Conservation (phyloP, 1,139 yeast genomes). For the Candida sp. region DNA sequence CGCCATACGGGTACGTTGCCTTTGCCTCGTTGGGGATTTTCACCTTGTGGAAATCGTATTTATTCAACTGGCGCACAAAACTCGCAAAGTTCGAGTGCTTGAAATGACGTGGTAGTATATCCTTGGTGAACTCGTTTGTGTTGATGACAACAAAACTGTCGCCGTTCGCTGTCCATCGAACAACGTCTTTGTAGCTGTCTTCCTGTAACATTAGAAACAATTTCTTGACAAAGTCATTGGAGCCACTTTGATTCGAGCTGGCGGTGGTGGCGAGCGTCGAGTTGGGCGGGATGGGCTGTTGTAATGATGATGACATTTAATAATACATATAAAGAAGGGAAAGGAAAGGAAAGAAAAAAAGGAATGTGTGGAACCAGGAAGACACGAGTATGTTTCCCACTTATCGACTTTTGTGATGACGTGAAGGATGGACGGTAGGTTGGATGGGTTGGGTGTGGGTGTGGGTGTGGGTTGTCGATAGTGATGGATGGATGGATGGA, state of each 20-base stretch:
- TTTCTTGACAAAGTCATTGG: conserved; percentile 79
- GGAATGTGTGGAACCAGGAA: neutral
- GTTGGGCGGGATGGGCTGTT: conserved; percentile 10
- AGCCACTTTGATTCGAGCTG: conserved; percentile 45
- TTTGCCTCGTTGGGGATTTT: conserved; percentile 61
- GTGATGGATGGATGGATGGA: too few relatives aligned
- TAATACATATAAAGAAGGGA: neutral
- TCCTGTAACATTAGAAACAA: conserved; percentile 85
- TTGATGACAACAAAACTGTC: conserved; percentile 89
- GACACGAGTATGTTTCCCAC: neutral
- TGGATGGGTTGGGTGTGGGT: too few relatives aligned
- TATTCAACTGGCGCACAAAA: conserved; percentile 92
- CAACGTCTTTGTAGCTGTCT: conserved; percentile 71
- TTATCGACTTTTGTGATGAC: too few relatives aligned
- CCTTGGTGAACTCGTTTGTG: conserved; percentile 87
- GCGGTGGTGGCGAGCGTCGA: conserved; percentile 21
- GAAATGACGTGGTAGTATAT: conserved; percentile 86
- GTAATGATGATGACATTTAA: conserved; percentile 5
- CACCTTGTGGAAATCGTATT: conserved; percentile 97
- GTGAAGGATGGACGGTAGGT: neutral
- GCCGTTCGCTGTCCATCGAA: conserved; percentile 83
- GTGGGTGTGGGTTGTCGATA: too few relatives aligned
- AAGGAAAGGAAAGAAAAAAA: neutral
- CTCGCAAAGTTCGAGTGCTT: conserved; percentile 94
- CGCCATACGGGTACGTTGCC: conserved; percentile 63